Base-by-base conservation (phyloP, 2,329 filamentous ascomycete genomes). In the Cordyceps farinosa region DNA sequence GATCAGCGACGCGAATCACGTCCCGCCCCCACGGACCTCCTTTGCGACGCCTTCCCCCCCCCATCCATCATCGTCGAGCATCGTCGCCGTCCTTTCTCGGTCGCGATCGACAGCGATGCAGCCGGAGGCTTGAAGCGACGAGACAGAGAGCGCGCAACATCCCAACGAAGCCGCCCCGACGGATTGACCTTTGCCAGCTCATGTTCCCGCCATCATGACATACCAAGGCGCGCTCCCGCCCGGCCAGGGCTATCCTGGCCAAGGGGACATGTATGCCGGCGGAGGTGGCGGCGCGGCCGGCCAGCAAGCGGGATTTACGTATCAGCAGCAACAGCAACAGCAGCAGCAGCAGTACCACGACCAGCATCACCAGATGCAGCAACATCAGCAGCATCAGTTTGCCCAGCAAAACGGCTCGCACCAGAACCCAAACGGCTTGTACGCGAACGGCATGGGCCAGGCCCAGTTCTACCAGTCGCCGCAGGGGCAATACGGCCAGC, bases 171-270 rank as follows among this genome's bases (percentile, higher is more conserved):
- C 17, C 42, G n/a, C 51, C 51, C 38, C 29, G 40, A 62, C 51
- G 61, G 61, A 53, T 61, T 53, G 58, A 40, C 48, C 13, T 30
- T n/a, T 27, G 47, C 22, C 42, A 47, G 54, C 51, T 66, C 53
- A 69, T 69, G 68, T 56, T 62, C 58, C 64, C 61, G 64, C 69
- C 71, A 70, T 70, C 65, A 73, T 76, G 71, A 72, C 70, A 66
- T 75, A 72, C 70, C 72, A 73, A 67, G 74, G 73, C 70, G 73
- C 71, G 66, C 71, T 77, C 73, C 76, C 77, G 70, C 71, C 75
- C 66, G 75, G 76, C 69, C 75, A 76, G 71, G 71, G 71, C 66
- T 79, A 71, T 69, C 70, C 73, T 66, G 75, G 72, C 70, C 76
- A 78, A 68, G 72, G 69, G 66, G 70, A 71, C 61, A 68, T 72